phyloP scores from a whole-genome alignment of 805 yeast species.

The Wickerhamiella galacta region DNA sequence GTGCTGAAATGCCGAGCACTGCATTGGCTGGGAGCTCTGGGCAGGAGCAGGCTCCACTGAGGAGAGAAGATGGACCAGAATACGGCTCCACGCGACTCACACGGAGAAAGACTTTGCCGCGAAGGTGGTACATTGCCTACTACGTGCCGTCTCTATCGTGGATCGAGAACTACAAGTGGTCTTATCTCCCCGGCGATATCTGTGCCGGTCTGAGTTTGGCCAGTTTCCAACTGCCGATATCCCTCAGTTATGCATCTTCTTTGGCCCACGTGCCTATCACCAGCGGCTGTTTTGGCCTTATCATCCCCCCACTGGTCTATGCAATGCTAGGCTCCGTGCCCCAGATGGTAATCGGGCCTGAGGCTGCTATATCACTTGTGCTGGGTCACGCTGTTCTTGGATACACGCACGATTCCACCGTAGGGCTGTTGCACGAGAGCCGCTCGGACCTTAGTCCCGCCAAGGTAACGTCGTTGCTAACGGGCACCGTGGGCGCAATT shows the following conservation, averaged over 20 bases:
- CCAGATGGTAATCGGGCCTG: conserved; percentile 81
- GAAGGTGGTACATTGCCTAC: conserved; percentile 26
- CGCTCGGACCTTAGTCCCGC: conserved; percentile 26
- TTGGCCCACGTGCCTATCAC: conserved; percentile 71
- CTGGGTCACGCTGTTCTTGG: conserved; percentile 64
- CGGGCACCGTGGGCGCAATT: conserved; percentile 60
- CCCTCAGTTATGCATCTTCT: conserved; percentile 68
- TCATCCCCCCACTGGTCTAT: conserved; percentile 65
- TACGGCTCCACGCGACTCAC: no score
- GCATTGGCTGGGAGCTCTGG: no score
- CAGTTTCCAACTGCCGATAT: conserved; percentile 78
- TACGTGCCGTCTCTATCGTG: conserved; percentile 42
- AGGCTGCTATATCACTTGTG: conserved; percentile 70
- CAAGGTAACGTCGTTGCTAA: conserved; percentile 47
- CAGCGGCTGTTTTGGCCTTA: conserved; percentile 60
- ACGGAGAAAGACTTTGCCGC: conserved; percentile 4
- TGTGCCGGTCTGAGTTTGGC: conserved; percentile 79
- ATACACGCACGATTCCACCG: conserved; percentile 20
- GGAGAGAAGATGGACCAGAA: no score
- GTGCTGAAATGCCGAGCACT: no score
- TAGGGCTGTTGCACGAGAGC: conserved; percentile 5
- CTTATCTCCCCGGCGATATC: conserved; percentile 39
- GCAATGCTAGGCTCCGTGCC: conserved; percentile 74
- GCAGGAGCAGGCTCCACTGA: no score
- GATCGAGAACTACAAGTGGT: conserved; percentile 28